Percentiles rank a stretch among this genome's conserved stretches.
These are phyloP conservation scores for Picea engelmannii DNA, from an alignment of 83 land plant species.

Conservation along the genomic window DNA sequence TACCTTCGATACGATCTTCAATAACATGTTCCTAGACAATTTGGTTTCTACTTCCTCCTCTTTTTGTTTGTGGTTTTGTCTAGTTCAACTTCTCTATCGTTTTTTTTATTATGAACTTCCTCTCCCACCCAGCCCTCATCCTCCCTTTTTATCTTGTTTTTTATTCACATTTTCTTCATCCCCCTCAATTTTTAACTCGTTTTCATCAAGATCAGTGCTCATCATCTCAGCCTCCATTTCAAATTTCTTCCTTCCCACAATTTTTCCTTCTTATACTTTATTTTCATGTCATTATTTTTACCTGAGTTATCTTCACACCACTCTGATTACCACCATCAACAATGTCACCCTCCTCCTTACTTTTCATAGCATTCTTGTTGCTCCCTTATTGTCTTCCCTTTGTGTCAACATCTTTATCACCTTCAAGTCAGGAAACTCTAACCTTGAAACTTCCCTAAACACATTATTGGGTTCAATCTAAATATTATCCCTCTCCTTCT, in stretches of 20 bases:
- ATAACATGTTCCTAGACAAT: not conserved
- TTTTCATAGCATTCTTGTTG: not conserved
- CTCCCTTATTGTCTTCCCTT: not conserved
- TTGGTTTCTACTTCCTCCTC: not conserved
- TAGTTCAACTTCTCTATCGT: not conserved
- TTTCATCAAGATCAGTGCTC: not conserved
- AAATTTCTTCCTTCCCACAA: not conserved
- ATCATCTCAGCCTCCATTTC: not conserved
- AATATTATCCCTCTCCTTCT: too few relatives aligned
- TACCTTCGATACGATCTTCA: not conserved
- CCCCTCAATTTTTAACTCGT: not conserved
- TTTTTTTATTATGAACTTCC: not conserved
- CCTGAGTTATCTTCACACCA: not conserved
- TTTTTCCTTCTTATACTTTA: not conserved
- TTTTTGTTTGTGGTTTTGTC: slow-evolving; percentile 4
- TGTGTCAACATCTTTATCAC: not conserved
- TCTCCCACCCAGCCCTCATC: not conserved
- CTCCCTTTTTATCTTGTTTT: not conserved
- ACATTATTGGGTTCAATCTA: too few relatives aligned
- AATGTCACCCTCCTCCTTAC: not conserved
- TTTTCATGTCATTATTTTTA: not conserved
- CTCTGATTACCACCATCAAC: not conserved
- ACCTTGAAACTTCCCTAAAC: not conserved
- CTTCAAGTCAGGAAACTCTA: not conserved
- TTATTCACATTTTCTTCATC: not conserved